These are phyloP conservation scores for Anastatica hierochuntica DNA, from an alignment of 345 rosid genomes.

Conservation along the genomic window DNA sequence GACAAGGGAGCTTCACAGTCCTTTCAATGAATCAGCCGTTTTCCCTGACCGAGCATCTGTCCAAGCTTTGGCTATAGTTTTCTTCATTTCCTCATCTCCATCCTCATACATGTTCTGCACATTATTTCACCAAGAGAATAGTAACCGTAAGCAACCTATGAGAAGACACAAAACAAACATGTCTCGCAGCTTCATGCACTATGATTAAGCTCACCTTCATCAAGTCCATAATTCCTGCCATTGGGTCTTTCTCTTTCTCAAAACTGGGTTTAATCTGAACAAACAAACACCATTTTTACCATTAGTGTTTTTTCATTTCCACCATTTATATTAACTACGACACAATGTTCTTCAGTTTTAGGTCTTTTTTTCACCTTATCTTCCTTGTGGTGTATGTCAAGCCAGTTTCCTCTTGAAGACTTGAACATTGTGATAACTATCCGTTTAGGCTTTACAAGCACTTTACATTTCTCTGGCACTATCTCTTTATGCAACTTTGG, in stretches of 20 bases:
- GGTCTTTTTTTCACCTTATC: constrained; percentile 91
- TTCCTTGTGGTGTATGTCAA: constrained; percentile 77
- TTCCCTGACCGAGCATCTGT: constrained; percentile 95
- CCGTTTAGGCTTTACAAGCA: constrained; percentile 67
- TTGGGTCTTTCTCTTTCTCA: constrained; percentile 73
- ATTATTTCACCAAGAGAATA: background rate
- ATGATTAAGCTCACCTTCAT: constrained; percentile 55
- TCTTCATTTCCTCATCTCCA: constrained; percentile 91
- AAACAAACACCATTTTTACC: background rate
- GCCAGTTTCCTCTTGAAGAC: constrained; percentile 79
- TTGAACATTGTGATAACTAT: constrained; percentile 54
- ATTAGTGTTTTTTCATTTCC: background rate
- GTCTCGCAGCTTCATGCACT: background rate
- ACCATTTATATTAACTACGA: background rate
- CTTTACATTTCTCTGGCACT: constrained; percentile 68
- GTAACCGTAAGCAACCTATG: background rate
- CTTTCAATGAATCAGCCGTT: constrained; percentile 55
- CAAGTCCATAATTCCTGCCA: constrained; percentile 96
- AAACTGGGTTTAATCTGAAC: constrained; percentile 68
- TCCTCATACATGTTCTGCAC: constrained; percentile 88
- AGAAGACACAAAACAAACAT: background rate
- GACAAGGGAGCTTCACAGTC: constrained; percentile 19
- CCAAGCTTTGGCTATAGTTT: constrained; percentile 97
- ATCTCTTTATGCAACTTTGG: constrained; percentile 73
- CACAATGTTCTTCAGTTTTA: background rate